Evolutionary conservation across 1,284 basidiomycete genomes (phyloP).

Genomic region (Boletus semigastroideus): DNA sequence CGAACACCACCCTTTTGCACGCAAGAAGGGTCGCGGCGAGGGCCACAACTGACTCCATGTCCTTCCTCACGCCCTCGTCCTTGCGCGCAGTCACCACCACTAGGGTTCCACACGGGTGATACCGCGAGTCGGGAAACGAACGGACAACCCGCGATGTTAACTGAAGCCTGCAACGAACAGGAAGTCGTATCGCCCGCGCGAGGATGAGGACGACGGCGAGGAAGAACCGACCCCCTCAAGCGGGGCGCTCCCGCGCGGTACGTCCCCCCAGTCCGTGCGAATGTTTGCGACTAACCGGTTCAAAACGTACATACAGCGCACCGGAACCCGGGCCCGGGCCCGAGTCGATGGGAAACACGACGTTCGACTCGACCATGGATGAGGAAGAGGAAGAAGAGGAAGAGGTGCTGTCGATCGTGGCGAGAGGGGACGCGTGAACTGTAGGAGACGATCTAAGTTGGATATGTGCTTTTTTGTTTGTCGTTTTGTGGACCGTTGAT

Average conservation of each 20-base stretch:
- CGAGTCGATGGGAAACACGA: not conserved
- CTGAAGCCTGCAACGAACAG: too few relatives aligned
- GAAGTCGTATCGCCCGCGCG: too few relatives aligned
- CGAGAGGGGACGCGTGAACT: not conserved
- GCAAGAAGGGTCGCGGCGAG: too few relatives aligned
- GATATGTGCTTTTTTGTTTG: too few relatives aligned
- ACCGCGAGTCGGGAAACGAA: too few relatives aligned
- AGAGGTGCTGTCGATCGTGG: not conserved
- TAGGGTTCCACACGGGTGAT: too few relatives aligned
- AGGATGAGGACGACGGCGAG: not conserved
- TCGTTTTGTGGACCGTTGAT: too few relatives aligned
- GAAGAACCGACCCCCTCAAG: not conserved
- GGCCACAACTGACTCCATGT: too few relatives aligned
- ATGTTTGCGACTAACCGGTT: not conserved
- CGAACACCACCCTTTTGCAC: too few relatives aligned
- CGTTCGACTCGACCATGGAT: conserved; percentile 5
- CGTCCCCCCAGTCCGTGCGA: not conserved
- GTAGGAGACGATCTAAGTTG: not conserved
- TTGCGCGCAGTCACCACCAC: too few relatives aligned
- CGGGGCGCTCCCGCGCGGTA: not conserved
- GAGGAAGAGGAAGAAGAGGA: conserved; percentile 1
- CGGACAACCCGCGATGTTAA: too few relatives aligned
- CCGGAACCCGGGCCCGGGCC: not conserved
- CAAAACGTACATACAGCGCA: not conserved
- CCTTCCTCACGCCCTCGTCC: too few relatives aligned